Base-by-base conservation (phyloP, 257 asterid species). In the Echium plantagineum region DNA sequence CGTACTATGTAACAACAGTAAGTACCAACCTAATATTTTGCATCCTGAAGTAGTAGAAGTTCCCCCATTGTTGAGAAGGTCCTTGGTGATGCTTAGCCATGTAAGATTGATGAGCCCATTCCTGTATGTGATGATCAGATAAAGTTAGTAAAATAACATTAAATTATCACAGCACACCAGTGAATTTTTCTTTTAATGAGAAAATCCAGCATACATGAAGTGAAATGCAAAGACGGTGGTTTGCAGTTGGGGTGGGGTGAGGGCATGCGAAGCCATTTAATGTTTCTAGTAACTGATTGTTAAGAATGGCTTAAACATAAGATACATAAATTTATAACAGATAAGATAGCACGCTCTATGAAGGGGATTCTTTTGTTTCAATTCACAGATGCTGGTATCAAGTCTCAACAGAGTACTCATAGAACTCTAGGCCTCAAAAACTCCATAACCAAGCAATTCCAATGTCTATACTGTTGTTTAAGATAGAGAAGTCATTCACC, bases 41-140 rank as follows among this genome's bases (percentile, higher is more conserved):
- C 98, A 91, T 91, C 79, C 96, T 85, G 38, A 81, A 91, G 75
- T 91, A 91, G 77, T 76, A 78, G 73, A 86, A 91, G 76, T 86
- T 88, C 59, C 98, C 98, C 98, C 98, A 91, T 78, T 86, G 96
- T 76, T 91, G 97, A 71, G 97, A 85, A 76, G 98, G 95, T 55
- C 93, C 98, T 68, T 91, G 98, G 49, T 85, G 95, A 83, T 91
- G 98, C 71, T 91, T 91, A 65, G 89, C 87, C 57, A 91, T 79
- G 81, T 88, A 86, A 73, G 72, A 94, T 61, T 85, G 82, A 72
- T 88, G 97, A 72, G 96, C 98, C 96, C 93, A 87, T 63, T 76
- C 95, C 98, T 91, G 66, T 63, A 20, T 48, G 13, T 13, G 49
- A 42, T 13, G 17, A 42, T 10, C 49, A 42, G 49, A 42, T 42